phyloP scores from a whole-genome alignment of 768 basidiomycete species.

The Termitomyces sp. region DNA sequence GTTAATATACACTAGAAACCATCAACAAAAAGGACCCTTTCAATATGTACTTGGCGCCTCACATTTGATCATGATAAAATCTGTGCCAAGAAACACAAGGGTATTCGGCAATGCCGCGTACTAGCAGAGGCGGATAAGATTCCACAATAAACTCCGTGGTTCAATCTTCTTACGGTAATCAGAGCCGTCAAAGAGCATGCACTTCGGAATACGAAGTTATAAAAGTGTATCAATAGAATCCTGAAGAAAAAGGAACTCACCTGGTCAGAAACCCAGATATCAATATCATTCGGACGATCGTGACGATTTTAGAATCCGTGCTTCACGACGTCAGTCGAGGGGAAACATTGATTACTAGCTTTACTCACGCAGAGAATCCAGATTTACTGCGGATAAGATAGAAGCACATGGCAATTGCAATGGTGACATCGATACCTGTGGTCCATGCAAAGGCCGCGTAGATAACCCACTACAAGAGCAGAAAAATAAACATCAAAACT shows the following conservation, averaged over 20 bases:
- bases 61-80: slow-evolving; percentile 17
- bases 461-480: slow-evolving; percentile 18
- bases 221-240: not conserved
- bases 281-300: slow-evolving; percentile 17
- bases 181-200: slow-evolving; percentile 14
- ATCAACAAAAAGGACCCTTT: not conserved
- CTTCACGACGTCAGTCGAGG: slow-evolving; percentile 1
- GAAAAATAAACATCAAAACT: not conserved
- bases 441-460: slow-evolving; percentile 18
- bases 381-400: slow-evolving; percentile 19
- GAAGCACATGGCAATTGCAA: slow-evolving; percentile 20
- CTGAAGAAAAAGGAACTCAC: not conserved
- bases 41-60: not conserved
- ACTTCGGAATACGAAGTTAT: not conserved
- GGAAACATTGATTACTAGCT: not conserved
- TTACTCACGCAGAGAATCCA: slow-evolving; percentile 12
- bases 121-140: not conserved
- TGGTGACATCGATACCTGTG: slow-evolving; percentile 19
- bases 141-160: not conserved
- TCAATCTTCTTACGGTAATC: slow-evolving; percentile 9
- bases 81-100: slow-evolving; percentile 15
- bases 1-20: slow-evolving; percentile 23
- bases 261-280: slow-evolving; percentile 18
- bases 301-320: slow-evolving; percentile 15
- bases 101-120: slow-evolving; percentile 13